Percentiles rank a stretch among this genome's conserved stretches.
Conservation (phyloP, 2,329 filamentous ascomycete species). For the Aureobasidium sp. region DNA sequence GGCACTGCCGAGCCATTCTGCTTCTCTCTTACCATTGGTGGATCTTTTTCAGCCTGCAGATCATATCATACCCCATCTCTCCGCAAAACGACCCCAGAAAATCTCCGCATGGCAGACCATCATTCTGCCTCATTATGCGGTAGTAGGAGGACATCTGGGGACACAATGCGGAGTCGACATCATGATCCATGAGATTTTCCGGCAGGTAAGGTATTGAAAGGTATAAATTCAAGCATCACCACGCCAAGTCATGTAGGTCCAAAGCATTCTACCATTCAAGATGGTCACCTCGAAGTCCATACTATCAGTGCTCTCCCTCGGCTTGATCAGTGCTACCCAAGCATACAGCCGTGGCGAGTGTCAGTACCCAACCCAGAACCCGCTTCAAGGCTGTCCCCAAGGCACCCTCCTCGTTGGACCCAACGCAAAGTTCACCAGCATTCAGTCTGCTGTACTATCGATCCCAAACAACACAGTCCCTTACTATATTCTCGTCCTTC, state of each 20-base stretch:
- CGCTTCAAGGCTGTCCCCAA: conserved; percentile 34
- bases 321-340: not conserved
- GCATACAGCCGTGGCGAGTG: conserved; percentile 24
- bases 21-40: conserved; percentile 9
- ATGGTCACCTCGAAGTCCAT: not conserved
- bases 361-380: conserved; percentile 32
- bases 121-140: not conserved
- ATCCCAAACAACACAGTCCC: conserved; percentile 40
- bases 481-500: conserved; percentile 52
- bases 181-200: not conserved
- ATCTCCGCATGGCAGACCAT: not conserved
- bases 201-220: not conserved
- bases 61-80: conserved; percentile 10
- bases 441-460: conserved; percentile 44
- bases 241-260: conserved; percentile 7
- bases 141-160: not conserved
- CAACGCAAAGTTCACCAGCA: conserved; percentile 26
- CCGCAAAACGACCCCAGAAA: conserved; percentile 1
- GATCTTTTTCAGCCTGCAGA: conserved; percentile 10
- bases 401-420: conserved; percentile 28
- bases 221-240: conserved; percentile 12
- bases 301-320: conserved; percentile 5
- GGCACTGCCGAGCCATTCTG: not conserved
- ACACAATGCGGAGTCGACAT: conserved; percentile 9
- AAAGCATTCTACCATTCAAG: not conserved